These are phyloP conservation scores for Vanilla planifolia DNA, from an alignment of 106 monocot genomes.

Conservation along the genomic window DNA sequence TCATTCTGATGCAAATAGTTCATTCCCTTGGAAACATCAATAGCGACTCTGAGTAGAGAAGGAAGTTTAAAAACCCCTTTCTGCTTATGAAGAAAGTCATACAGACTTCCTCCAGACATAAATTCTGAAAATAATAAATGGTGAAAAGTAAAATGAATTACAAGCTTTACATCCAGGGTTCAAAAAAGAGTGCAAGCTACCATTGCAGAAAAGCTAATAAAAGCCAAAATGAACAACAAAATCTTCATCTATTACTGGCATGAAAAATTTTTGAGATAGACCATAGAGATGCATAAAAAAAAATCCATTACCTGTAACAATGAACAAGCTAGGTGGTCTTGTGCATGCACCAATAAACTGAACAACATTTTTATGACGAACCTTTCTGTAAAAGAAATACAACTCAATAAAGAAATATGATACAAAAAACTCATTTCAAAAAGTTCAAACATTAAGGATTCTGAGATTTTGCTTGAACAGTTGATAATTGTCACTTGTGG, in stretches of 20 bases:
- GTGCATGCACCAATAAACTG: constrained; percentile 98
- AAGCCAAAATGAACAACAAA: background rate
- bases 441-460: background rate
- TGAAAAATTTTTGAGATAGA: background rate
- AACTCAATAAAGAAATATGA: background rate
- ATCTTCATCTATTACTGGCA: background rate
- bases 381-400: constrained; percentile 51
- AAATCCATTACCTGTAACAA: constrained; percentile 71
- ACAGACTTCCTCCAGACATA: constrained; percentile 88
- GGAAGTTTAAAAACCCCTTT: constrained; percentile 75
- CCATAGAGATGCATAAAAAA: background rate
- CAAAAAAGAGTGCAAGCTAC: no score
- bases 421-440: background rate
- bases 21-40: constrained; percentile 97
- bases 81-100: constrained; percentile 89
- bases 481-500: background rate
- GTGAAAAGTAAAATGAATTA: background rate
- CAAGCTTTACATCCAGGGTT: background rate
- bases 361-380: constrained; percentile 94
- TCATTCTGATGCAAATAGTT: constrained; percentile 92
- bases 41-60: constrained; percentile 63
- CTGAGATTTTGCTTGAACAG: background rate
- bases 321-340: constrained; percentile 73
- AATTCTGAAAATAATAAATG: constrained; percentile 47
- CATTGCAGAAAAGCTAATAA: no score